Base-by-base conservation (phyloP, 2,329 filamentous ascomycete species). In the Metarhizium rileyi region DNA sequence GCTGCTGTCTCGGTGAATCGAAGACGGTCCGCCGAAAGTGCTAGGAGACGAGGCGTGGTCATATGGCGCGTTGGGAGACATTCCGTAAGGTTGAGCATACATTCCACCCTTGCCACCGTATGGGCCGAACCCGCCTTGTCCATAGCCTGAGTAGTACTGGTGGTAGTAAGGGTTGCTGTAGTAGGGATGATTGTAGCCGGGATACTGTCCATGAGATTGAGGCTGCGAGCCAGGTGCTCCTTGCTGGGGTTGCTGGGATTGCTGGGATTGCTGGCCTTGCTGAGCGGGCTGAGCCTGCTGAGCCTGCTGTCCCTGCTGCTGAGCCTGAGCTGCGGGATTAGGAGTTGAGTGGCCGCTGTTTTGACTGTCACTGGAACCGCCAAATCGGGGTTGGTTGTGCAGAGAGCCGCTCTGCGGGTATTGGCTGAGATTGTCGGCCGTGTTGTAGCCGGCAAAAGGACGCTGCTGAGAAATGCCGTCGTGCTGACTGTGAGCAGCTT, bases 331-430 rank as follows among this genome's bases (percentile, higher is more conserved):
- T 38, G 84, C 76, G 26, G 90, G 90, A 70, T 94, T 93, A 33
- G 91, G 90, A 2, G 90, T 96, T 60, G 86, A 91, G 66, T 93
- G 86, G 42, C 90, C 91, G 64, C 89, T 95, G 71, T 85, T 89
- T 61, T 90, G 87, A 53, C 80, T 78, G 49, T 95, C 89, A 52
- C 76, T 70, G 27, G 74, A 72, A 56, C 71, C 72, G 27, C 76
- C 75, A 42, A 83, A 84, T 48, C 81, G 77, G 4, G 80, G 77
- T 55, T 76, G 77, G 64, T 70, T 83, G 54, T 71, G 69, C 41
- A 67, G 60, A 27, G 61, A 58, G 57, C 84, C 85, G 64, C 82
- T 87, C 65, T 90, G 87, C 36, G 85, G 82, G 64, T 89, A 90
- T 61, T 77, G 83, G 71, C 75, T 80, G 61, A 77, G 71, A 63